A percentile compares a stretch with the other conserved stretches of the same genome.
These are phyloP conservation scores for Diutina scorzettiae DNA, from an alignment of 1,139 yeast genomes.

Conservation along the genomic window DNA sequence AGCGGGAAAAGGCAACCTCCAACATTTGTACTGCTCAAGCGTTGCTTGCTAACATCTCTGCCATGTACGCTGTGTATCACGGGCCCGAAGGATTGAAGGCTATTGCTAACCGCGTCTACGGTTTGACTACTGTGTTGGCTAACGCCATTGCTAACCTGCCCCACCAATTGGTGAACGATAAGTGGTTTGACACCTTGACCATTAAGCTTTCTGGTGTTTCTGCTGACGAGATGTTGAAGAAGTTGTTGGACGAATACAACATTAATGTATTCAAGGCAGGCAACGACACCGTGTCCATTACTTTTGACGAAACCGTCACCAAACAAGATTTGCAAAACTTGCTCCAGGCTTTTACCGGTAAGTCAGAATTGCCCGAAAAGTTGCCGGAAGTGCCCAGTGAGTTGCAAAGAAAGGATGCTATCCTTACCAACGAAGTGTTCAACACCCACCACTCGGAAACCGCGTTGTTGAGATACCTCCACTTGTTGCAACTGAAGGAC, in stretches of 20 bases:
- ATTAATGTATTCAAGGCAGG: slow-evolving; percentile 70
- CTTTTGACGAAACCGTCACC: slow-evolving; percentile 80
- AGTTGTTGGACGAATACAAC: slow-evolving; percentile 49
- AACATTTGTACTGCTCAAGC: slow-evolving; percentile 98
- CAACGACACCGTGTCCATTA: slow-evolving; percentile 51
- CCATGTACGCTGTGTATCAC: slow-evolving; percentile 93
- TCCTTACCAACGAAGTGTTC: slow-evolving; percentile 69
- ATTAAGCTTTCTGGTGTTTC: slow-evolving; percentile 38
- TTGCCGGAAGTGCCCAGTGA: slow-evolving; percentile 45
- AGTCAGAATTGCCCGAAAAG: slow-evolving; percentile 14
- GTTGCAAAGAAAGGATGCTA: slow-evolving; percentile 47
- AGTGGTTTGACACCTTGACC: slow-evolving; percentile 85
- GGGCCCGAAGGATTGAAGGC: slow-evolving; percentile 83
- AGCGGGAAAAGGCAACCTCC: slow-evolving; percentile 94
- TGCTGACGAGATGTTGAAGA: slow-evolving; percentile 43
- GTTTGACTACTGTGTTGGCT: slow-evolving; percentile 65
- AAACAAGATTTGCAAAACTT: slow-evolving; percentile 48
- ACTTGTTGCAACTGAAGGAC: slow-evolving; percentile 77
- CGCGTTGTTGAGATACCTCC: slow-evolving; percentile 83
- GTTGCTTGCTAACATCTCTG: slow-evolving; percentile 84
- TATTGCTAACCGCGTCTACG: slow-evolving; percentile 71
- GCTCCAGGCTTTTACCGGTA: slow-evolving; percentile 44
- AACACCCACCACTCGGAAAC: slow-evolving; percentile 88
- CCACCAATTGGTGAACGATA: slow-evolving; percentile 43
- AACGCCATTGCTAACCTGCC: slow-evolving; percentile 28